A percentile compares a stretch with the other conserved stretches of the same genome.
phyloP scores from a whole-genome alignment of 768 basidiomycete genomes.

The Exsudoporus frostii region DNA sequence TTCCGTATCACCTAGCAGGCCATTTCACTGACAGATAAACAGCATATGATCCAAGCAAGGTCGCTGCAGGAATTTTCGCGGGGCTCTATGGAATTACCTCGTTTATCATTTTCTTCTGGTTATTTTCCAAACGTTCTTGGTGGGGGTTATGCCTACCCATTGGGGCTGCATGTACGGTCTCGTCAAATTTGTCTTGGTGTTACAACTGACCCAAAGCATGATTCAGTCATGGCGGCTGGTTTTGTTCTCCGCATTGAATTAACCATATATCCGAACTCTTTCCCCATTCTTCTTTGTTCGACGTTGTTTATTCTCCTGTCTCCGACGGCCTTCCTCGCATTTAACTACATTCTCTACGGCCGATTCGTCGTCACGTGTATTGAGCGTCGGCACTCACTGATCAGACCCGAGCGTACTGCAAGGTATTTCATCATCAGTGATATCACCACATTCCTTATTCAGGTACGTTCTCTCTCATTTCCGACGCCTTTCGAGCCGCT shows the following conservation, averaged over 20 bases:
- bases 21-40: not conserved
- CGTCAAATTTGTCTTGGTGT: not conserved
- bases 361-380: slow-evolving; percentile 20
- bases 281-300: slow-evolving; percentile 16
- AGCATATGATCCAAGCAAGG: slow-evolving; percentile 27
- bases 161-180: slow-evolving; percentile 21
- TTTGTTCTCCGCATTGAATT: slow-evolving; percentile 21
- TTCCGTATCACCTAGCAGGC: not conserved
- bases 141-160: slow-evolving; percentile 34
- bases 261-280: slow-evolving; percentile 19
- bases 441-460: slow-evolving; percentile 25
- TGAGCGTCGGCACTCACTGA: slow-evolving; percentile 17
- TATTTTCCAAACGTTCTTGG: slow-evolving; percentile 24
- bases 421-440: slow-evolving; percentile 29
- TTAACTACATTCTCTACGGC: slow-evolving; percentile 34
- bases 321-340: slow-evolving; percentile 32
- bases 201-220: not conserved
- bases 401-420: slow-evolving; percentile 25
- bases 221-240: slow-evolving; percentile 21
- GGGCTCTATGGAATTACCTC: slow-evolving; percentile 20
- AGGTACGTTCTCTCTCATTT: slow-evolving; percentile 13
- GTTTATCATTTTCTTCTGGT: slow-evolving; percentile 13
- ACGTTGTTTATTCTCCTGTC: slow-evolving; percentile 23
- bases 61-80: slow-evolving; percentile 19
- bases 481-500: not conserved